These are phyloP conservation scores for Colletotrichum limetticola DNA, from an alignment of 2,329 filamentous ascomycete genomes.

Conservation along the genomic window DNA sequence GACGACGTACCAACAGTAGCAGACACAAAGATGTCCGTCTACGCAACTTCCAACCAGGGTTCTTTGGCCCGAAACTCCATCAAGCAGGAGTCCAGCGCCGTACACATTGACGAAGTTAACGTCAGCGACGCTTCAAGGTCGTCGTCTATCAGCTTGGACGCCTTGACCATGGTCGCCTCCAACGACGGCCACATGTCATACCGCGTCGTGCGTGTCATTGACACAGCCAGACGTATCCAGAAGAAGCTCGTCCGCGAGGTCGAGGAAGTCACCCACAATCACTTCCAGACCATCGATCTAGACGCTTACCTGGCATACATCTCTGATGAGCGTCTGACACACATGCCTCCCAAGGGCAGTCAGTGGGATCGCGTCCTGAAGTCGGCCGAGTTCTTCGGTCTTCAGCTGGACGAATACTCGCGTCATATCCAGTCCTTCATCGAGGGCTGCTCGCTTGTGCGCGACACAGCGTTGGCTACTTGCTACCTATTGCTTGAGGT, in stretches of 20 bases:
- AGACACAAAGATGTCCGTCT: conserved; percentile 15
- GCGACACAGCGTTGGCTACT: conserved; percentile 47
- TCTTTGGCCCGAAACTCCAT: conserved; percentile 11
- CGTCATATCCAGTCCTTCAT: conserved; percentile 43
- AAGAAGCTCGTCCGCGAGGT: conserved; percentile 18
- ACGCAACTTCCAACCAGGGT: neutral
- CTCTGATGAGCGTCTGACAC: conserved; percentile 50
- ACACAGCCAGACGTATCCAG: neutral
- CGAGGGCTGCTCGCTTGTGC: conserved; percentile 37
- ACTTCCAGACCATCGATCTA: conserved; percentile 23
- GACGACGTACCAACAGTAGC: neutral
- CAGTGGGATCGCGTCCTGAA: conserved; percentile 53
- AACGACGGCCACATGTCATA: neutral
- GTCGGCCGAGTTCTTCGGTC: conserved; percentile 53
- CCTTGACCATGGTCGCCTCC: neutral
- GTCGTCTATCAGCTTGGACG: conserved; percentile 14
- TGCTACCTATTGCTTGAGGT: conserved; percentile 53
- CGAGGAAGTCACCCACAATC: conserved; percentile 14
- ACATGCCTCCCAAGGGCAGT: conserved; percentile 53
- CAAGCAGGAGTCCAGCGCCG: conserved; percentile 4
- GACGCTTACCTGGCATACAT: conserved; percentile 48
- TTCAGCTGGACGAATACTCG: conserved; percentile 51
- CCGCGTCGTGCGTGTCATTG: conserved; percentile 1
- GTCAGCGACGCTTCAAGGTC: conserved; percentile 21
- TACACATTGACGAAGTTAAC: neutral